Base-by-base conservation (phyloP, 257 asterid genomes). In the Lithospermum erythrorhizon region DNA sequence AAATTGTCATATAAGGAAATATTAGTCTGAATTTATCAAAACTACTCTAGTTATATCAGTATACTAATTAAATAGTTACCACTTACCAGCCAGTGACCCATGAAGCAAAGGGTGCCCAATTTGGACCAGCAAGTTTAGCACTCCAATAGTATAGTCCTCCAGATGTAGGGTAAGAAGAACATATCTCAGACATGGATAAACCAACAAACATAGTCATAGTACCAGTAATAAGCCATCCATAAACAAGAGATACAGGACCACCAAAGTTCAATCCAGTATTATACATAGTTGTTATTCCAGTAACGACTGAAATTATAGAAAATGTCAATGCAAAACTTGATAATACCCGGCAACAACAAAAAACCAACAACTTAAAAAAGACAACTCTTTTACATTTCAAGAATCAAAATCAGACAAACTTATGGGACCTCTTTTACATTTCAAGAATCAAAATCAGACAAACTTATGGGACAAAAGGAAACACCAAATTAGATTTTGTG, bases 31-130 rank as follows among this genome's bases (percentile, higher is more conserved):
- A n/a, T n/a, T n/a, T n/a, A n/a, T n/a, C n/a, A n/a, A n/a, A n/a
- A n/a, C n/a, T n/a, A n/a, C n/a, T n/a, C n/a, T n/a, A n/a, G n/a
- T n/a, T n/a, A n/a, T n/a, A n/a, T n/a, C n/a, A n/a, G n/a, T n/a
- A n/a, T n/a, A n/a, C n/a, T n/a, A n/a, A n/a, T n/a, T n/a, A n/a
- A n/a, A n/a, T n/a, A n/a, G n/a, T n/a, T n/a, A n/a, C n/a, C n/a
- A n/a, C n/a, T n/a, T n/a, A n/a, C 98, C 98, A 91, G 83, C 96
- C 96, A 66, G 98, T 91, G 65, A 84, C 71, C 96, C 96, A 91
- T 1, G 98, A 91, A 66, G 98, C 98, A 72, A 91, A 91, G 65
- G 98, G 96, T 2, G 98, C 98, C 98, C 98, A 91, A 35, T 21
- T 58, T 20, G 98, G 94, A 74, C 98, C 98, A 56, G 98, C 96